Percentiles rank a stretch among this genome's conserved stretches.
Conservation (phyloP, 345 rosid species). For the Salix viminalis region DNA sequence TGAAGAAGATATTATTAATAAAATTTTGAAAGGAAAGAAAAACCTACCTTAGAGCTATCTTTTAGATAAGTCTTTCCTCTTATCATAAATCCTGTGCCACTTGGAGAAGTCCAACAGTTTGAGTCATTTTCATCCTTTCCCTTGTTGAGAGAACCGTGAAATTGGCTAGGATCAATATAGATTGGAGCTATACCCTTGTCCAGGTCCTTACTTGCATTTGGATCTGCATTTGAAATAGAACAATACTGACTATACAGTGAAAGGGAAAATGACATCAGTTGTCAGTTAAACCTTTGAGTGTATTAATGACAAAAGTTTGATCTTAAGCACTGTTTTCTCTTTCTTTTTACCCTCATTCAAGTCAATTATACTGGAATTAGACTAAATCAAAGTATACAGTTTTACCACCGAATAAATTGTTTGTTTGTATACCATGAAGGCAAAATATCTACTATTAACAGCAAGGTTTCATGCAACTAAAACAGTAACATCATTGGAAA, state of each 20-base stretch:
- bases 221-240: slow-evolving; percentile 33
- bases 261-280: neutral
- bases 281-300: neutral
- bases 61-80: slow-evolving; percentile 89
- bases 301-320: neutral
- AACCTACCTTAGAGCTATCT: slow-evolving; percentile 69
- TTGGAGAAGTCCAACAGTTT: slow-evolving; percentile 88
- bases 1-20: neutral
- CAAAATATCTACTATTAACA: neutral
- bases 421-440: neutral
- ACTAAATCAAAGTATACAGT: neutral
- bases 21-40: neutral
- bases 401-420: neutral
- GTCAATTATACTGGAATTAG: neutral
- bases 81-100: slow-evolving; percentile 84
- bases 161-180: slow-evolving; percentile 47
- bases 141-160: slow-evolving; percentile 57
- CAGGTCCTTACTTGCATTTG: slow-evolving; percentile 57
- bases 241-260: neutral
- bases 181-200: slow-evolving; percentile 49
- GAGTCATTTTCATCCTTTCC: slow-evolving; percentile 61
- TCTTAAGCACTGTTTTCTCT: neutral
- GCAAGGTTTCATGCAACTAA: neutral
- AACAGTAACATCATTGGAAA: neutral
- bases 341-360: neutral